Conservation (phyloP, 2,329 filamentous ascomycete genomes). For the Trichoderma arundinaceum region DNA sequence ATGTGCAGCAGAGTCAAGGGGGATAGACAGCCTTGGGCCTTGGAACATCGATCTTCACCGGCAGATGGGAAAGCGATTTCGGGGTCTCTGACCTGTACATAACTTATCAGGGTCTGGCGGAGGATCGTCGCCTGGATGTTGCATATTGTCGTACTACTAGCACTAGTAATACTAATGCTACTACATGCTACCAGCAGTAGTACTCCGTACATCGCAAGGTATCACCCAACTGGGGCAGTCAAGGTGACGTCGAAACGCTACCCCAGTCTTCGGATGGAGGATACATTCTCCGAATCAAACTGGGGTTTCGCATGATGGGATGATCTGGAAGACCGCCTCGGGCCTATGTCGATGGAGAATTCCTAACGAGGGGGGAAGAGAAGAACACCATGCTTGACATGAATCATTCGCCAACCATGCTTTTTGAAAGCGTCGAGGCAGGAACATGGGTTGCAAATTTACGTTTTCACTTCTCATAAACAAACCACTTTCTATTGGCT, state of each 20-base stretch:
- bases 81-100: conserved; percentile 18
- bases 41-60: conserved; percentile 21
- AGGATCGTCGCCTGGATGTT: conserved; percentile 21
- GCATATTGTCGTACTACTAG: not conserved
- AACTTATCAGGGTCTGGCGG: conserved; percentile 21
- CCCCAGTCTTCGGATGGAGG: conserved; percentile 14
- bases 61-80: conserved; percentile 18
- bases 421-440: not conserved
- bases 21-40: not conserved
- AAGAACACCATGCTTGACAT: not conserved
- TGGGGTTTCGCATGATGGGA: conserved; percentile 16
- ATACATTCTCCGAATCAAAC: conserved; percentile 3
- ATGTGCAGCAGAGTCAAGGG: not conserved
- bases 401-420: conserved; percentile 1
- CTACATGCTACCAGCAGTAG: not conserved
- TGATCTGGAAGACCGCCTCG: conserved; percentile 14
- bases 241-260: conserved; percentile 17
- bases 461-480: conserved; percentile 29
- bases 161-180: not conserved
- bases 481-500: conserved; percentile 2
- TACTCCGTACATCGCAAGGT: not conserved
- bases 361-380: not conserved
- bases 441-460: conserved; percentile 9
- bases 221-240: conserved; percentile 5
- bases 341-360: not conserved